These are phyloP conservation scores for Solanum arcanum DNA, from an alignment of 257 asterid species.

Conservation along the genomic window DNA sequence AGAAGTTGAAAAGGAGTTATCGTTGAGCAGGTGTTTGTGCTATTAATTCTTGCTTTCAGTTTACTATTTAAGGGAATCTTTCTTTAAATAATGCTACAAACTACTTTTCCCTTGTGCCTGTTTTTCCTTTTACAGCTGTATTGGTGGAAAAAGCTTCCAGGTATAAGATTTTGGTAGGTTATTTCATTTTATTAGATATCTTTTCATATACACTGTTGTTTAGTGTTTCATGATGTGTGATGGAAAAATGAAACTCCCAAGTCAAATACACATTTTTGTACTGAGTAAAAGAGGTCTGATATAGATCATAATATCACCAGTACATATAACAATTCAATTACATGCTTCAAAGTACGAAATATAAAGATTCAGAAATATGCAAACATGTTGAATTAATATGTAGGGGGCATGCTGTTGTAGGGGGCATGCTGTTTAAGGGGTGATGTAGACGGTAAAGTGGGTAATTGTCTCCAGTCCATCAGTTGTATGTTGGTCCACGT, in stretches of 20 bases:
- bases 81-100: not conserved
- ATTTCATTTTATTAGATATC: not conserved
- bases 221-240: not conserved
- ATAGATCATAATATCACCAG: not conserved
- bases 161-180: not conserved
- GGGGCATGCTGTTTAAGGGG: constrained; percentile 26
- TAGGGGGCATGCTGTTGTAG: not conserved
- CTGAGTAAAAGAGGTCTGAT: not conserved
- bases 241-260: not conserved
- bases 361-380: not conserved
- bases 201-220: not conserved
- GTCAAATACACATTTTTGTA: not conserved
- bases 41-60: not conserved
- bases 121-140: not conserved
- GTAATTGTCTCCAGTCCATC: constrained; percentile 81
- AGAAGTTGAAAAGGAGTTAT: not conserved
- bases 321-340: not conserved
- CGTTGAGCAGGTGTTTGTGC: not conserved
- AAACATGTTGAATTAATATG: not conserved
- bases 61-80: not conserved
- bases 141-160: not conserved
- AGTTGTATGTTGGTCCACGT: constrained; percentile 63
- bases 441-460: constrained; percentile 55
- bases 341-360: not conserved
- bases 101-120: not conserved